Base-by-base conservation (phyloP, 805 yeast species). In the Yarrowia sp. region DNA sequence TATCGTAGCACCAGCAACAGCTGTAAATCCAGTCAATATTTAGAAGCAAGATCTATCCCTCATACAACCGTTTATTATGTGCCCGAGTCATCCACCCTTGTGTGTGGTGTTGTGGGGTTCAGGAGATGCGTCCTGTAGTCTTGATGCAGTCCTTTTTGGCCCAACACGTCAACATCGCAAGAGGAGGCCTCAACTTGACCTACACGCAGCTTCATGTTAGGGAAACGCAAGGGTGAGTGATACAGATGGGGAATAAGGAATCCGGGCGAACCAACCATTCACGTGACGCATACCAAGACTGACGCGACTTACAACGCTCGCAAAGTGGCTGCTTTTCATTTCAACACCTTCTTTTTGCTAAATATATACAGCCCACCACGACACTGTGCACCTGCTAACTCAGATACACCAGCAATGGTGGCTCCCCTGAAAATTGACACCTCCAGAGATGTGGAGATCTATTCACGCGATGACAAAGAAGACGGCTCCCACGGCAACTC, bases 341-440 rank as follows among this genome's bases (percentile, higher is more conserved):
- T 26, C 30, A 5, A 8, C 30, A 26, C 30, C 30, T 26, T 26
- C 30, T 26, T 26, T 26, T 26, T 26, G 30, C 8, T 8, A 26
- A 26, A 26, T 4, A 26, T 26, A 26, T 26, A 26, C 36, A 33
- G 10, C 21, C n/a, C 40, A 35, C 19, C 40, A n/a, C 40, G 5
- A 35, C 40, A 3, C 40, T 7, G 6, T 17, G 5, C 41, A 8
- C 41, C 4, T 19, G 43, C 61, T 54, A 54, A 54, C 61, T 1
- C 33, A 54, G 61, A 54, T 54, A 38, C 61, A 38, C 61, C 61
- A 54, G 61, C 61, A 54, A 54, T 54, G 61, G 61, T 54, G 61
- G 61, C 61, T 54, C 61, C 61, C 46, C 35, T 54, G 46, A 54
- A 54, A 54, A 54, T 54, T 32, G 61, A 54, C 61, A 54, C 61